These are phyloP conservation scores for Lojkania enalia DNA, from an alignment of 2,329 filamentous ascomycete genomes.

Conservation along the genomic window DNA sequence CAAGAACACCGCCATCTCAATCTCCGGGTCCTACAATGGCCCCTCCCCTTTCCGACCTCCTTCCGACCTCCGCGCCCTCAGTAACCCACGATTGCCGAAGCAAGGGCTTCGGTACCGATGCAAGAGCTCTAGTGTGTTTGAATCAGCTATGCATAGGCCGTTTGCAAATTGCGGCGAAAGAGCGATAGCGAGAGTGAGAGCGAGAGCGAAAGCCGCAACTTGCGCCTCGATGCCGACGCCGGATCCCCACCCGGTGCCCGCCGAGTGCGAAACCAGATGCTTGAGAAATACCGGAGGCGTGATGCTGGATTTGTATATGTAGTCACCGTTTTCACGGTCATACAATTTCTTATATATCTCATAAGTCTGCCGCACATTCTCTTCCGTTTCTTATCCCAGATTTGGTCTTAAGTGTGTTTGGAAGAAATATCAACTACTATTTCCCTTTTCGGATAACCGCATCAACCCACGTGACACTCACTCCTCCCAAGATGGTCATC, in stretches of 20 bases:
- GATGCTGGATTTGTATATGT: conserved; percentile 16
- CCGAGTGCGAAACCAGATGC: conserved; percentile 3
- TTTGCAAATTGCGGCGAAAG: too few species aligned
- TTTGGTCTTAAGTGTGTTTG: background rate
- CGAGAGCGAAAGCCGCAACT: conserved; percentile 5
- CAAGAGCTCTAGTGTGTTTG: background rate
- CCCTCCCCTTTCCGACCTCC: conserved; percentile 37
- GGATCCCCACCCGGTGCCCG: conserved; percentile 23
- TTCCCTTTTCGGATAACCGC: background rate
- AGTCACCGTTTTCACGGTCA: conserved; percentile 10
- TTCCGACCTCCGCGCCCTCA: too few species aligned
- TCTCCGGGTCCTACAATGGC: conserved; percentile 9
- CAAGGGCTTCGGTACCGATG: conserved; percentile 16
- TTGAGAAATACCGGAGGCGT: background rate
- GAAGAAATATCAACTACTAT: background rate
- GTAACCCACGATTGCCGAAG: conserved; percentile 8
- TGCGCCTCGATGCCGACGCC: conserved; percentile 14
- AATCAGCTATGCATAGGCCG: background rate
- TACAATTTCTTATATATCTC: background rate
- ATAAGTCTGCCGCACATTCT: conserved; percentile 1
- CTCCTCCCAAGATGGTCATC: conserved; percentile 42
- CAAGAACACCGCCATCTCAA: background rate
- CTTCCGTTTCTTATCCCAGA: background rate
- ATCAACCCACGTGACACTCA: conserved; percentile 6
- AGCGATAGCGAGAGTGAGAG: too few species aligned